phyloP scores from a whole-genome alignment of 2,329 filamentous ascomycete genomes.

The Aspergillus costaricaensis region DNA sequence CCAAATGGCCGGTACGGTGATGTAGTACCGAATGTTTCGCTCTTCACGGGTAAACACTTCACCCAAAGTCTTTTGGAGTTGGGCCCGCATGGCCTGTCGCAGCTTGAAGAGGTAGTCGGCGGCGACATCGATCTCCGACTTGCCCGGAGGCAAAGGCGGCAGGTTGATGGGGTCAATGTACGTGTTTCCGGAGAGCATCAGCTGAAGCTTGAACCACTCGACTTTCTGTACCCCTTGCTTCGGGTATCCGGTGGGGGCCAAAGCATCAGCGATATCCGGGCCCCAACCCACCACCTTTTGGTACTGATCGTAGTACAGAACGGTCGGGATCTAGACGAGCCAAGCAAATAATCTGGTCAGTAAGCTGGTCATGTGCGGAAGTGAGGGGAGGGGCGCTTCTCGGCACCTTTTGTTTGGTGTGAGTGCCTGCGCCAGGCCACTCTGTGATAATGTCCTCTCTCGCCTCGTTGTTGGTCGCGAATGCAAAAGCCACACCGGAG shows the following conservation, averaged over 20 bases:
- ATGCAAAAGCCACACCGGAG: constrained; percentile 90
- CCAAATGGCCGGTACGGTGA: constrained; percentile 99
- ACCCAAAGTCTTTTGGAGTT: constrained; percentile 92
- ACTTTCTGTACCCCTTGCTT: constrained; percentile 98
- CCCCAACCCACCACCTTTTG: constrained; percentile 99
- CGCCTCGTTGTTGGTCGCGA: constrained; percentile 93
- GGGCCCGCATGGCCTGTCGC: constrained; percentile 92
- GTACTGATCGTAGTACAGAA: constrained; percentile 99
- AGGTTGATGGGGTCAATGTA: constrained; percentile 99
- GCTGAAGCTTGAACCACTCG: constrained; percentile 99
- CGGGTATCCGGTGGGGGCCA: constrained; percentile 94
- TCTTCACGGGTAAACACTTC: constrained; percentile 98
- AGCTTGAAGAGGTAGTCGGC: constrained; percentile 99
- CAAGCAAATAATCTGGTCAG: constrained; percentile 12
- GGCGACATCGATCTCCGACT: constrained; percentile 98
- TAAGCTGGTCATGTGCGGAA: background rate
- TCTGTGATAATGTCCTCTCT: constrained; percentile 99
- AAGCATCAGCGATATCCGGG: constrained; percentile 93
- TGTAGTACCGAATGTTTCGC: constrained; percentile 94
- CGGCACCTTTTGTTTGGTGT: constrained; percentile 94
- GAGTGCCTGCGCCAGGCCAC: constrained; percentile 96
- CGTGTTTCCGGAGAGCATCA: constrained; percentile 98
- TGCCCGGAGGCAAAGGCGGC: constrained; percentile 92
- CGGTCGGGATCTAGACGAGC: constrained; percentile 78
- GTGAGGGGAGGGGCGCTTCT: background rate